These are phyloP conservation scores for Citrus sp. DNA, from an alignment of 345 rosid species.

Conservation along the genomic window DNA sequence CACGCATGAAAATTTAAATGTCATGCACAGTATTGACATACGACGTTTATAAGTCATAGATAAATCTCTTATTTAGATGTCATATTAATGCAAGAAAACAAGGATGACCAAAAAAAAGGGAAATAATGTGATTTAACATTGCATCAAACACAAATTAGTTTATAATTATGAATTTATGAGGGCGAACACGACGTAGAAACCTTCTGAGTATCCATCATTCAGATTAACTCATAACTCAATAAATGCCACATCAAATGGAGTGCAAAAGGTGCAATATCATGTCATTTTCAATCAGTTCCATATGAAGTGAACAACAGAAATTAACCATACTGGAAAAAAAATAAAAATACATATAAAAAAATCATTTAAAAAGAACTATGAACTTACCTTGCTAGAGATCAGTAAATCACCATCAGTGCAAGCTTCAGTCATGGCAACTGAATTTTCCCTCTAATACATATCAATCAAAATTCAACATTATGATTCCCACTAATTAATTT, in stretches of 20 bases:
- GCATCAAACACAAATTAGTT: neutral
- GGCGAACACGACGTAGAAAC: neutral
- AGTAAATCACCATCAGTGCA: conserved; percentile 31
- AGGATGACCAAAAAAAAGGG: neutral
- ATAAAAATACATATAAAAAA: no score
- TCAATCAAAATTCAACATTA: conserved; percentile 1
- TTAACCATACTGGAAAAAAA: neutral
- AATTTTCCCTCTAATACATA: conserved; percentile 27
- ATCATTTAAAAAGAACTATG: neutral
- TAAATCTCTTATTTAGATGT: neutral
- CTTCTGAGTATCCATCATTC: neutral
- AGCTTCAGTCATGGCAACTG: conserved; percentile 29
- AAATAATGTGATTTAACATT: neutral
- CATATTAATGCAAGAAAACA: neutral
- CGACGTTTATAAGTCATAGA: neutral
- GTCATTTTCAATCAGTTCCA: neutral
- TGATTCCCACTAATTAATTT: neutral
- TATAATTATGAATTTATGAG: neutral
- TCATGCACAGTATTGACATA: neutral
- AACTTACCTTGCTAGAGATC: conserved; percentile 42
- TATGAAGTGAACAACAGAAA: neutral
- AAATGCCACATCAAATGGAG: neutral
- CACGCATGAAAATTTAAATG: neutral
- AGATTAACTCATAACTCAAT: neutral
- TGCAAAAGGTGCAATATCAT: neutral